These are phyloP conservation scores for Polychaeton citri DNA, from an alignment of 2,329 filamentous ascomycete genomes.

Conservation along the genomic window DNA sequence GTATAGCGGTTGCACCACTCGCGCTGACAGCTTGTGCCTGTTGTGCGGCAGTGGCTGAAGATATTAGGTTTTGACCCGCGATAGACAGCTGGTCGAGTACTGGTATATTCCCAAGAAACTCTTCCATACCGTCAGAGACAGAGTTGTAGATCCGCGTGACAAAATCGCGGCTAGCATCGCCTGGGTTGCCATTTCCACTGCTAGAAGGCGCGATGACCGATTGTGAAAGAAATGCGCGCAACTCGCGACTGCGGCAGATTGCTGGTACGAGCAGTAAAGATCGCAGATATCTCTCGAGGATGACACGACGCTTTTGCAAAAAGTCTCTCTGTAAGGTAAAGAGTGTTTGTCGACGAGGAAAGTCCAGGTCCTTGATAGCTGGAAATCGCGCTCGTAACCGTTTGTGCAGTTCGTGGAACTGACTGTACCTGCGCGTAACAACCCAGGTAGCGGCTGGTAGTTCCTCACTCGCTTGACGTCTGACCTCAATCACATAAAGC, in stretches of 20 bases:
- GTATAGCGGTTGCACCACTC: conserved; percentile 16
- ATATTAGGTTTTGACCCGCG: conserved; percentile 81
- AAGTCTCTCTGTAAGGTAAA: conserved; percentile 97
- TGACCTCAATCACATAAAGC: conserved; percentile 84
- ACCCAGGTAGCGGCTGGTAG: conserved; percentile 95
- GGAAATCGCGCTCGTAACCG: conserved; percentile 72
- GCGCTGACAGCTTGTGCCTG: conserved; percentile 3
- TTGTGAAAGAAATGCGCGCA: conserved; percentile 82
- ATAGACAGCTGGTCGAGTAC: conserved; percentile 88
- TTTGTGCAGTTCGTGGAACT: conserved; percentile 93
- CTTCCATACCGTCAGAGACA: conserved; percentile 94
- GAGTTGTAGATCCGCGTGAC: conserved; percentile 93
- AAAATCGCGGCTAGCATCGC: conserved; percentile 54
- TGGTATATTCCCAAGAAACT: conserved; percentile 90
- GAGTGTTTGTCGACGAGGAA: conserved; percentile 80
- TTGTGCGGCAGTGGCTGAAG: conserved; percentile 49
- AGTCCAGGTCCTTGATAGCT: conserved; percentile 78
- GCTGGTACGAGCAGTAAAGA: conserved; percentile 70
- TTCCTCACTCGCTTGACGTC: conserved; percentile 78
- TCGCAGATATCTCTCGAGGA: conserved; percentile 69
- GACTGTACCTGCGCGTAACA: conserved; percentile 84
- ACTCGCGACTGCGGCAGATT: conserved; percentile 83
- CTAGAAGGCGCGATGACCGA: conserved; percentile 51
- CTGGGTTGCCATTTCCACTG: conserved; percentile 48
- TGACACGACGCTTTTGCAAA: conserved; percentile 70